phyloP scores from a whole-genome alignment of 2,329 filamentous ascomycete species.

The Helotiales sp. region DNA sequence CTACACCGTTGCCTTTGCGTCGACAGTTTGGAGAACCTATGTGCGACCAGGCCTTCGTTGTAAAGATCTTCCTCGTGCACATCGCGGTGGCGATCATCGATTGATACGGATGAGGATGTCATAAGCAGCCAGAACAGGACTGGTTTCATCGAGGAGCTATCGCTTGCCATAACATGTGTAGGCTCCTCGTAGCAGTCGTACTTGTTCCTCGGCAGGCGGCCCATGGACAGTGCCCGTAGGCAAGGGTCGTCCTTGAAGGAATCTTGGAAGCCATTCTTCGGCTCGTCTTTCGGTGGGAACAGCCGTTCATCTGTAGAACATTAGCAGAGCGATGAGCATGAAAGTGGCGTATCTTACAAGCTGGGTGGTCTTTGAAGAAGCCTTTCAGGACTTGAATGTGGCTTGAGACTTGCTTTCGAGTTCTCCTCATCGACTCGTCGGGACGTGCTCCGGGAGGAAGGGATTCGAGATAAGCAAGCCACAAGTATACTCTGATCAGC shows the following conservation, averaged over 20 bases:
- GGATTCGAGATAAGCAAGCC: slow-evolving; percentile 50
- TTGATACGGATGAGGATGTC: slow-evolving; percentile 28
- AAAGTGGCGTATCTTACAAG: slow-evolving; percentile 56
- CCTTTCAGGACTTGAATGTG: slow-evolving; percentile 74
- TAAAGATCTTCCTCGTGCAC: slow-evolving; percentile 34
- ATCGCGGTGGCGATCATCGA: slow-evolving; percentile 28
- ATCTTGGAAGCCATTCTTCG: slow-evolving; percentile 59
- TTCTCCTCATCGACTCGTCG: slow-evolving; percentile 50
- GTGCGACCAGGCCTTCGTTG: slow-evolving; percentile 29
- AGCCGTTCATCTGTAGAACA: slow-evolving; percentile 52
- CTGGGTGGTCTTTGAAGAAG: slow-evolving; percentile 65
- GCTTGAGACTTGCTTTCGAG: slow-evolving; percentile 69
- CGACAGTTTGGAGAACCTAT: slow-evolving; percentile 37
- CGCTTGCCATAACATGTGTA: slow-evolving; percentile 22
- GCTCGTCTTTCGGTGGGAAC: slow-evolving; percentile 57
- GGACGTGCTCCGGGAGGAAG: slow-evolving; percentile 54
- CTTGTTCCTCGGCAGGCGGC: slow-evolving; percentile 35
- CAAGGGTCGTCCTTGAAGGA: slow-evolving; percentile 70
- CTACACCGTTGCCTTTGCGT: slow-evolving; percentile 37
- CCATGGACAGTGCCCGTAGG: slow-evolving; percentile 63
- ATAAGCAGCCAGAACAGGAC: slow-evolving; percentile 40
- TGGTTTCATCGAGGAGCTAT: slow-evolving; percentile 32
- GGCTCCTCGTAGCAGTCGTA: slow-evolving; percentile 31
- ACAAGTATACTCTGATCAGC: slow-evolving; percentile 72
- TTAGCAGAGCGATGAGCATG: slow-evolving; percentile 22